Conservation (phyloP, 2,329 filamentous ascomycete genomes). For the Cryoendolithus antarcticus region DNA sequence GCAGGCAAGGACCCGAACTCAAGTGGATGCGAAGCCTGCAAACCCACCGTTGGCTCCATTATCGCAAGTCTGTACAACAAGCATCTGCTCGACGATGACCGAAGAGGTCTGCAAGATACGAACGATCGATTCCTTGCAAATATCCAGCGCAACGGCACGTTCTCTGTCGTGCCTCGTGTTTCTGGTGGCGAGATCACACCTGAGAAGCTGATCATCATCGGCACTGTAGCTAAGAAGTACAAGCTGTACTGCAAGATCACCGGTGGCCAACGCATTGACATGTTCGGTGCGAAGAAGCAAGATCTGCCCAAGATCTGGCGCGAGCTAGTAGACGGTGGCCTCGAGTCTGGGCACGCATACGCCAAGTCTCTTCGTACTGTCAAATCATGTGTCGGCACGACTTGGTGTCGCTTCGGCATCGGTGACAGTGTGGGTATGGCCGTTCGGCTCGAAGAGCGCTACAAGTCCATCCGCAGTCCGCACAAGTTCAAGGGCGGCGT, state of each 20-base stretch:
- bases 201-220: constrained; percentile 72
- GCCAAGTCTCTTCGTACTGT: constrained; percentile 80
- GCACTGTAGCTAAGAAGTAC: constrained; percentile 73
- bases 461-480: constrained; percentile 79
- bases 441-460: constrained; percentile 73
- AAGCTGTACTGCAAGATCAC: constrained; percentile 85
- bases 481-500: constrained; percentile 83
- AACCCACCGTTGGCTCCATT: constrained; percentile 70
- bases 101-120: constrained; percentile 72
- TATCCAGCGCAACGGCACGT: constrained; percentile 84
- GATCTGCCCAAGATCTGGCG: constrained; percentile 79
- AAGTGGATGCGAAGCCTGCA: constrained; percentile 78
- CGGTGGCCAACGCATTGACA: constrained; percentile 79
- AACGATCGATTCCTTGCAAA: constrained; percentile 83
- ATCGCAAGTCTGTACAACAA: constrained; percentile 72
- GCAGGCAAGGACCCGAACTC: constrained; percentile 59
- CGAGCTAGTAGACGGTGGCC: constrained; percentile 65
- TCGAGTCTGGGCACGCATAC: constrained; percentile 82
- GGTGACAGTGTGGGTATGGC: constrained; percentile 88
- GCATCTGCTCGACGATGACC: constrained; percentile 60
- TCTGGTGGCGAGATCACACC: constrained; percentile 79
- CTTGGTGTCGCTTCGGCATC: constrained; percentile 82
- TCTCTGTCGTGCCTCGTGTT: constrained; percentile 74
- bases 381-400: constrained; percentile 83
- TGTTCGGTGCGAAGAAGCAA: constrained; percentile 85